These are phyloP conservation scores for Podaxis pistillaris DNA, from an alignment of 768 basidiomycete species.

Conservation along the genomic window DNA sequence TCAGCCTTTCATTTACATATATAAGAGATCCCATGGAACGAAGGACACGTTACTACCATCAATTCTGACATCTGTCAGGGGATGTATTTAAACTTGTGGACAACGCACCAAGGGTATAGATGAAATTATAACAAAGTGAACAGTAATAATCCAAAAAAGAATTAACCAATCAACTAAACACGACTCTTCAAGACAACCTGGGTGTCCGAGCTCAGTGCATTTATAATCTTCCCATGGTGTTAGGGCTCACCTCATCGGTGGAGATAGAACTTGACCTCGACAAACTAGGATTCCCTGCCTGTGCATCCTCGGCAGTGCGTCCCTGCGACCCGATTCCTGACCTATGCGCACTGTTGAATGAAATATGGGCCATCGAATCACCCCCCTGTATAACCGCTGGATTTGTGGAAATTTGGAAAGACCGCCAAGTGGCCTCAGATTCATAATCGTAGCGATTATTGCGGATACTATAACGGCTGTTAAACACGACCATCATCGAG, in stretches of 20 bases:
- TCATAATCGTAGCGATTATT: not conserved
- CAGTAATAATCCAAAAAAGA: no score
- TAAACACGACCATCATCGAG: constrained; percentile 20
- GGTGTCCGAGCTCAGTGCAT: not conserved
- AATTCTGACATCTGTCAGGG: not conserved
- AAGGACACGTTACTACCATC: not conserved
- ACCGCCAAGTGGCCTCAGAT: not conserved
- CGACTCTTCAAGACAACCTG: not conserved
- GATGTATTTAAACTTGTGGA: not conserved
- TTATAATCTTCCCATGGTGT: not conserved
- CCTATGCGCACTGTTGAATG: not conserved
- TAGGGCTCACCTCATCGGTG: not conserved
- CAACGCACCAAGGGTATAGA: no score
- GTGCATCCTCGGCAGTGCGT: not conserved
- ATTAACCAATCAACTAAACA: not conserved
- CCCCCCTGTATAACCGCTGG: not conserved
- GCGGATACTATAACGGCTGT: constrained; percentile 13
- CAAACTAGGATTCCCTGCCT: not conserved
- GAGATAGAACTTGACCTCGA: not conserved
- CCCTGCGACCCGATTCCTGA: not conserved
- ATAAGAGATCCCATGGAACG: no score
- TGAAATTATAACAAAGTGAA: no score
- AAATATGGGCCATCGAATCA: not conserved
- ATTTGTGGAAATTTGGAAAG: not conserved
- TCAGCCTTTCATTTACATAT: no score